Base-by-base conservation (phyloP, 805 yeast species). In the Ogataea zsoltii region DNA sequence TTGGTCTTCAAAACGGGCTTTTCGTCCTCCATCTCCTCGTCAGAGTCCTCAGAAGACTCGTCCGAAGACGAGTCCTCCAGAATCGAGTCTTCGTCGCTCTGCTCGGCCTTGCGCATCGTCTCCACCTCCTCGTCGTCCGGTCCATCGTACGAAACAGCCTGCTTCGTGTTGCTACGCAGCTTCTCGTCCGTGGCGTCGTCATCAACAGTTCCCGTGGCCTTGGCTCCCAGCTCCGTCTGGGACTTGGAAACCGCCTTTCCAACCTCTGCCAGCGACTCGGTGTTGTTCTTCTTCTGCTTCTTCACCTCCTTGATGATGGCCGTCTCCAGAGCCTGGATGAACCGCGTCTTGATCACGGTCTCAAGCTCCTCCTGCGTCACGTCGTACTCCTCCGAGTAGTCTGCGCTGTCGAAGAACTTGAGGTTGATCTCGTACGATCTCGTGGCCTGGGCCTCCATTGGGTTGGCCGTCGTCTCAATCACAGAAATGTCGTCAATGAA, bases 71-170 rank as follows among this genome's bases (percentile, higher is more conserved):
- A 63, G 57, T 74, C 78, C 28, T 51, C 46, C 26, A 46, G 40
- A 38, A 54, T 35, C 43, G 79, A 85, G 57, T 84, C 94, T 52
- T 82, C 89, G 47, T 83, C 82, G 33, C 91, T 81, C 57, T 84
- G 79, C 65, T 85, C 92, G 41, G 87, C 96, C 59, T 77, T 77
- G 68, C 83, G 83, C 91, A 88, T 87, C 41, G 88, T 87, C 64
- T 89, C 97, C 49, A 88, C 72, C 62, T 91, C 97, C 25, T 89
- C 98, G 51, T 91, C 97, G 68, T 91, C 98, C 28, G 97, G 96
- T 13, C 82, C 96, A 53, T 91, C 98, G 57, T 89, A 89, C 2
- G 97, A 89, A 32, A 87, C 92, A 14, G 96, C 83, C 69, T 91
- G 96, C 57, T 89, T 88, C 31, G 82, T 74, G 55, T 83, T 84